Percentiles rank a stretch among this genome's conserved stretches.
Conservation (phyloP, 495 filamentous ascomycete genomes). For the Parachaetomium inaequale region DNA sequence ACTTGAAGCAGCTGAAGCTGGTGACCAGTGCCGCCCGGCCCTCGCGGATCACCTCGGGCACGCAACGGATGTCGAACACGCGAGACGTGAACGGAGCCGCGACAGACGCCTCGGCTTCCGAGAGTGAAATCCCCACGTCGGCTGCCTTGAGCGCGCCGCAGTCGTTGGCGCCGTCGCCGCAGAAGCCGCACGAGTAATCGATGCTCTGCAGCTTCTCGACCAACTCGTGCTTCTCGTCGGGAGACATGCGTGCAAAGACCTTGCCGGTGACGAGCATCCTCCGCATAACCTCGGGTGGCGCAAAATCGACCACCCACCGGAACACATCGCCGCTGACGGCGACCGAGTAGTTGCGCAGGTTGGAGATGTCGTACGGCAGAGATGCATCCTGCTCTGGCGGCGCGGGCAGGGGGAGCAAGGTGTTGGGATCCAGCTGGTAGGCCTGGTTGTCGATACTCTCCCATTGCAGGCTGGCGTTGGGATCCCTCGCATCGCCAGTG, state of each 20-base stretch:
- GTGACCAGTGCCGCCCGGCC: conserved; percentile 92
- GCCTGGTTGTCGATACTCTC: conserved; percentile 84
- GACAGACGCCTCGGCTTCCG: conserved; percentile 96
- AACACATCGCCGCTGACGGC: conserved; percentile 93
- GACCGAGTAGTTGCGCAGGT: conserved; percentile 76
- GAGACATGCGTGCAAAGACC: conserved; percentile 97
- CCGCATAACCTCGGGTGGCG: conserved; percentile 68
- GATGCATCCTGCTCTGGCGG: conserved; percentile 71
- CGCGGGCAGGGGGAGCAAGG: conserved; percentile 69
- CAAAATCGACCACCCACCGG: conserved; percentile 91
- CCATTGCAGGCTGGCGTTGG: conserved; percentile 72
- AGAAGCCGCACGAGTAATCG: conserved; percentile 94
- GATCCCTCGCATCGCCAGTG: conserved; percentile 67
- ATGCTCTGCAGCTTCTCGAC: conserved; percentile 96
- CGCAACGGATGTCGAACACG: conserved; percentile 94
- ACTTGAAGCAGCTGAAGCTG: conserved; percentile 99
- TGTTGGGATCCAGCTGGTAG: conserved; percentile 70
- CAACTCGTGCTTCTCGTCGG: conserved; percentile 97
- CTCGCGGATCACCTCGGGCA: conserved; percentile 92
- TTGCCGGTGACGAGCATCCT: conserved; percentile 87
- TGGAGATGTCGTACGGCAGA: conserved; percentile 75
- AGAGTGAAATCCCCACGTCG: conserved; percentile 97
- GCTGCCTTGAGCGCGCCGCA: conserved; percentile 97
- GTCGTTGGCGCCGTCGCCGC: conserved; percentile 97
- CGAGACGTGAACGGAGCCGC: conserved; percentile 96